Percentiles rank a stretch among this genome's conserved stretches.
Conservation (phyloP, 108 stramenopile genomes). For the Stephanodiscus minutulus region DNA sequence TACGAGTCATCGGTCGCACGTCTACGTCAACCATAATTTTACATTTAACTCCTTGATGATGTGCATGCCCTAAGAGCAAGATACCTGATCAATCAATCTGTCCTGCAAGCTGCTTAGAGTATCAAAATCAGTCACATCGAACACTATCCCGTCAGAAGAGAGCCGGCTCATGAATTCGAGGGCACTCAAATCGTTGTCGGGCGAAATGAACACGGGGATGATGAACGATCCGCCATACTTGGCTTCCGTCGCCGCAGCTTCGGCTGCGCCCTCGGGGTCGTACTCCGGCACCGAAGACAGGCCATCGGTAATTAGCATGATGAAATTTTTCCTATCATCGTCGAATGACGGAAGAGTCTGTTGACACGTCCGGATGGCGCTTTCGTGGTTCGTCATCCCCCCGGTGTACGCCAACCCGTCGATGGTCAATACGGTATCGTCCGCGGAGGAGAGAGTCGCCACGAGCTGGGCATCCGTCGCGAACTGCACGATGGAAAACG, state of each 20-base stretch:
- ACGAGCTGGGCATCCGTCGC: conserved; percentile 15
- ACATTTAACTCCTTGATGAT: background rate
- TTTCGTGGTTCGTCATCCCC: conserved; percentile 30
- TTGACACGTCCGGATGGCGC: conserved; percentile 23
- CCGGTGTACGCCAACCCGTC: conserved; percentile 23
- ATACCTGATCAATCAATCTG: conserved; percentile 36
- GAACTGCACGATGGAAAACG: conserved; percentile 35
- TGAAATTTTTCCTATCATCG: conserved; percentile 23
- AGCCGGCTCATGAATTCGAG: conserved; percentile 26
- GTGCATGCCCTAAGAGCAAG: conserved; percentile 26
- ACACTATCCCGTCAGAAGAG: conserved; percentile 32
- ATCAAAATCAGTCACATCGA: conserved; percentile 43
- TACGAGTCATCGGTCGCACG: background rate
- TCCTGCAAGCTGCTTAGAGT: conserved; percentile 29
- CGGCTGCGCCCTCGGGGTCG: conserved; percentile 20
- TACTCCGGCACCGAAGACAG: conserved; percentile 5
- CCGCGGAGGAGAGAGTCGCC: background rate
- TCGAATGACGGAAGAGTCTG: background rate
- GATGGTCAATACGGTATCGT: conserved; percentile 16
- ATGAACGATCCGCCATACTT: conserved; percentile 25
- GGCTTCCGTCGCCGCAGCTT: conserved; percentile 19
- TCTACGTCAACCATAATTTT: background rate
- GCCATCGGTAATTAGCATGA: conserved; percentile 43
- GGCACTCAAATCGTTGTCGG: conserved; percentile 7
- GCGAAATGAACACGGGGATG: conserved; percentile 41